Evolutionary conservation across 2,329 filamentous ascomycete genomes (phyloP).

Genomic region (Rhynchosporium graminicola): DNA sequence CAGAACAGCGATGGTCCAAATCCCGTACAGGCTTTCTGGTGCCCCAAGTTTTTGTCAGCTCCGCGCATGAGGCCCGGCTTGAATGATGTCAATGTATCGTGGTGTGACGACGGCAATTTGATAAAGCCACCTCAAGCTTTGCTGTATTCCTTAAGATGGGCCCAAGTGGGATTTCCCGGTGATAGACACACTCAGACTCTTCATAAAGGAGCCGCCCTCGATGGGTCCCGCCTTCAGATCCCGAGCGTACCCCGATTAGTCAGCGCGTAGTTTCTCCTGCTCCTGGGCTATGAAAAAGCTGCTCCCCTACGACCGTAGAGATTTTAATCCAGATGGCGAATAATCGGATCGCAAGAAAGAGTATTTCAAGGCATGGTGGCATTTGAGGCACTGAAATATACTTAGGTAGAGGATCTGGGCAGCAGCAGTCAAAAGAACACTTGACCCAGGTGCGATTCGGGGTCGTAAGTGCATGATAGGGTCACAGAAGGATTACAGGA

Average conservation of each 20-base stretch:
- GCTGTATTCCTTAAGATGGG: background rate
- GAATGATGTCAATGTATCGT: constrained; percentile 24
- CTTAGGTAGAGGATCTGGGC: too few species aligned
- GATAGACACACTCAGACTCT: too few species aligned
- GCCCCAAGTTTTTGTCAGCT: constrained; percentile 20
- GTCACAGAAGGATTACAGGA: too few species aligned
- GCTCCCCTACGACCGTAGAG: background rate
- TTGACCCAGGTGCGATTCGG: too few species aligned
- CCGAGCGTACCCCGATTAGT: constrained; percentile 24
- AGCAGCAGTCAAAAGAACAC: too few species aligned
- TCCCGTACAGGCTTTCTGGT: constrained; percentile 15
- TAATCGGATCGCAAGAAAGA: background rate
- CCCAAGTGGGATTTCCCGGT: background rate
- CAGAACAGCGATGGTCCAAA: constrained; percentile 10
- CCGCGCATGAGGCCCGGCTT: constrained; percentile 15
- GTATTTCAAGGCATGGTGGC: background rate
- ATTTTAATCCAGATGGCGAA: constrained; percentile 7
- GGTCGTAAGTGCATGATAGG: too few species aligned
- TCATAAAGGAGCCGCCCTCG: background rate
- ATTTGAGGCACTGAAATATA: background rate
- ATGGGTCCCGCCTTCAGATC: constrained; percentile 10
- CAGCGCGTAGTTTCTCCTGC: background rate
- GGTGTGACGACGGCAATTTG: constrained; percentile 15
- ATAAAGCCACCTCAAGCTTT: background rate
- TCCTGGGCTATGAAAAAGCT: background rate